Percentiles rank a stretch among this genome's conserved stretches.
Conservation (phyloP, 2,329 filamentous ascomycete genomes). For the Parastagonospora nodorum region DNA sequence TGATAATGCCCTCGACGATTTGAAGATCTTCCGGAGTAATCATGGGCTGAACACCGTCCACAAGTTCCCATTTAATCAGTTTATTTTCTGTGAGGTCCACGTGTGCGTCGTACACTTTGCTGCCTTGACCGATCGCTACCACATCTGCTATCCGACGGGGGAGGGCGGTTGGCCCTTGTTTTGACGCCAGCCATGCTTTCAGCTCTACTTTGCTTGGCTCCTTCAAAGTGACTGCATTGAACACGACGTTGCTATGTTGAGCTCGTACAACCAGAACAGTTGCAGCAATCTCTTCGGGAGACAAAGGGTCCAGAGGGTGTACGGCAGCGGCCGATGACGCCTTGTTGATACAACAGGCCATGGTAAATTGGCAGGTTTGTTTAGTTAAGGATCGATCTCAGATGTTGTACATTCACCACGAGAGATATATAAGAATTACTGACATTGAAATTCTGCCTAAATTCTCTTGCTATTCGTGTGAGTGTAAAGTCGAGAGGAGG, state of each 20-base stretch:
- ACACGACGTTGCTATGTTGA: slow-evolving; percentile 73
- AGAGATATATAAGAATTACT: too few species aligned
- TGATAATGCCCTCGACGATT: slow-evolving; percentile 74
- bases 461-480: too few species aligned
- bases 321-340: slow-evolving; percentile 55
- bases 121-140: slow-evolving; percentile 77
- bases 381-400: too few species aligned
- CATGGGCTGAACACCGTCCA: slow-evolving; percentile 81
- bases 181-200: slow-evolving; percentile 76
- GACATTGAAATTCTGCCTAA: too few species aligned
- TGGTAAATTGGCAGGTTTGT: too few species aligned
- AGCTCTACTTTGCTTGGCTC: slow-evolving; percentile 87
- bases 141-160: slow-evolving; percentile 79
- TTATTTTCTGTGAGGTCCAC: slow-evolving; percentile 72
- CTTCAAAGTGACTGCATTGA: slow-evolving; percentile 83
- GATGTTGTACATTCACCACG: too few species aligned
- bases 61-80: slow-evolving; percentile 74
- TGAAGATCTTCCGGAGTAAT: slow-evolving; percentile 92
- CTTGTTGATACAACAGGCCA: too few species aligned
- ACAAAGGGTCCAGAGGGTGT: slow-evolving; percentile 81
- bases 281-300: slow-evolving; percentile 71
- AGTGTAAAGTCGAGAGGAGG: too few species aligned
- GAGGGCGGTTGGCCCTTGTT: slow-evolving; percentile 63
- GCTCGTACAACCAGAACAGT: slow-evolving; percentile 71
- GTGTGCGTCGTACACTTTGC: slow-evolving; percentile 81